A percentile compares a stretch with the other conserved stretches of the same genome.
These are phyloP conservation scores for Hyaloscypha variabilis DNA, from an alignment of 495 filamentous ascomycete genomes.

Conservation along the genomic window DNA sequence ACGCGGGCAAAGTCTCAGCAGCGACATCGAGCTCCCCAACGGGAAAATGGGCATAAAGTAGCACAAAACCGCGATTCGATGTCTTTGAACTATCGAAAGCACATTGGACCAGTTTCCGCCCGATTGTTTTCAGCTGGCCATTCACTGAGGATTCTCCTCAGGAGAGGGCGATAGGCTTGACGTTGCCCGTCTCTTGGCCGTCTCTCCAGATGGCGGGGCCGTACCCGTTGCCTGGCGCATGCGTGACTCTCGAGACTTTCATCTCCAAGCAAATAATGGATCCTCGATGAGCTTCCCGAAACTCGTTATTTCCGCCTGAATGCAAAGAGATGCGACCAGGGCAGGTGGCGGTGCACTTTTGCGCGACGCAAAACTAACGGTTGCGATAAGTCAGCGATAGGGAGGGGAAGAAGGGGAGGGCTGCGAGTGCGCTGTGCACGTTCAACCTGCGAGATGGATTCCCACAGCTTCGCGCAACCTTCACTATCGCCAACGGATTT, in stretches of 20 bases:
- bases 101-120: background rate
- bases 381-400: background rate
- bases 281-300: conserved; percentile 3
- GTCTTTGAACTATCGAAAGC: background rate
- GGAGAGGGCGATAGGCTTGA: too few relatives aligned
- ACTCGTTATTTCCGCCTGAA: conserved; percentile 20
- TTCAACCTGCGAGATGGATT: conserved; percentile 8
- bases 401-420: background rate
- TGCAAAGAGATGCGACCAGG: background rate
- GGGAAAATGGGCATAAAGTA: background rate
- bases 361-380: conserved; percentile 13
- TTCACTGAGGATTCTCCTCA: too few relatives aligned
- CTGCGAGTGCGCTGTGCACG: background rate
- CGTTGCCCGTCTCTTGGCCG: too few relatives aligned
- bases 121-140: background rate
- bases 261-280: conserved; percentile 9
- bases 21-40: background rate
- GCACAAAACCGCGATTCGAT: background rate
- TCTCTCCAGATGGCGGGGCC: too few relatives aligned
- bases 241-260: background rate
- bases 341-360: conserved; percentile 9
- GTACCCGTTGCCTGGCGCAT: too few relatives aligned
- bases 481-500: conserved; percentile 33
- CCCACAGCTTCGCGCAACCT: conserved; percentile 22
- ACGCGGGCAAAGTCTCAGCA: background rate